Evolutionary conservation across 495 filamentous ascomycete species (phyloP).

Genomic region (Neurospora africana): DNA sequence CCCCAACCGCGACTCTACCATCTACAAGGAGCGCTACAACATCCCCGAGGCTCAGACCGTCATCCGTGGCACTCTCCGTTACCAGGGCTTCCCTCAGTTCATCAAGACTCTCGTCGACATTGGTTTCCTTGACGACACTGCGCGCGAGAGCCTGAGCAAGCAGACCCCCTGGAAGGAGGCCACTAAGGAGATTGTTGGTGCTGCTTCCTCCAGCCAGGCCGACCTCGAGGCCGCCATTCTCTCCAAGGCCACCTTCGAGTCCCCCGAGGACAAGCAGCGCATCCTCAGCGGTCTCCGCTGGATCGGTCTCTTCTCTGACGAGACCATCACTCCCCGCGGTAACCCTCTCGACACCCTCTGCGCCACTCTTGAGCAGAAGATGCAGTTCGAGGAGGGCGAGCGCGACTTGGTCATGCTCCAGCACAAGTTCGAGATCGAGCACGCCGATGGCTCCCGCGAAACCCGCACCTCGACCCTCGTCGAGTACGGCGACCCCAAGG

Average conservation of each 20-base stretch:
- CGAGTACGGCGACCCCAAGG: conserved; percentile 75
- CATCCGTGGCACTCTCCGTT: conserved; percentile 65
- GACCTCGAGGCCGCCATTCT: conserved; percentile 63
- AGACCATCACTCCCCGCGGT: conserved; percentile 58
- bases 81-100: conserved; percentile 80
- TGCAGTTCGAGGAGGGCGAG: conserved; percentile 77
- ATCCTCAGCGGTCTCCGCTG: conserved; percentile 71
- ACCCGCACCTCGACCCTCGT: conserved; percentile 68
- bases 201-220: conserved; percentile 46
- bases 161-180: conserved; percentile 71
- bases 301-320: conserved; percentile 79
- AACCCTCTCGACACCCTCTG: conserved; percentile 85
- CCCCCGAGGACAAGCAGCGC: conserved; percentile 61
- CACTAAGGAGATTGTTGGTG: conserved; percentile 60
- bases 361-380: conserved; percentile 82
- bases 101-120: conserved; percentile 78
- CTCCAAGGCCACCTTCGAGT: conserved; percentile 62
- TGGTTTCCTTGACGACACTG: conserved; percentile 68
- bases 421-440: conserved; percentile 88
- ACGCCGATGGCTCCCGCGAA: conserved; percentile 59
- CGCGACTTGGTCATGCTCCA: conserved; percentile 73
- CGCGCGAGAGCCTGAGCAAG: conserved; percentile 47
- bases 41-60: conserved; percentile 79
- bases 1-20: conserved; percentile 81
- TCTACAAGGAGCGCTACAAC: conserved; percentile 77